A percentile compares a stretch with the other conserved stretches of the same genome.
phyloP scores from a whole-genome alignment of 805 yeast species.

The Tetrapisispora arboricola region DNA sequence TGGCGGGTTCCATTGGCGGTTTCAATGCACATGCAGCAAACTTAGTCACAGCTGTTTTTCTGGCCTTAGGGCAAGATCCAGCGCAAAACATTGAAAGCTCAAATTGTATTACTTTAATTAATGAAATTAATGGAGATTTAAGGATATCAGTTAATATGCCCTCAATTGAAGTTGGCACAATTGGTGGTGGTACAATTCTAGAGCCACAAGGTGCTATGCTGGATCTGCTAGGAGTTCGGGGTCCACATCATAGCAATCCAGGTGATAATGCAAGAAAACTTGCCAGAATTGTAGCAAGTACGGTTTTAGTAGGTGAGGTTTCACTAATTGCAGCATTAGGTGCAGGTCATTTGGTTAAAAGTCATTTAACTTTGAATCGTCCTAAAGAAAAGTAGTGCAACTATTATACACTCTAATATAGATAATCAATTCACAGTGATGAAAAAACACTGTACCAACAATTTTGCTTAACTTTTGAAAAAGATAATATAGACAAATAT shows the following conservation, averaged over 20 bases:
- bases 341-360: constrained; percentile 95
- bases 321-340: constrained; percentile 93
- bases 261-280: constrained; percentile 92
- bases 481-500: too few relatives aligned
- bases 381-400: too few relatives aligned
- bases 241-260: constrained; percentile 88
- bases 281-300: constrained; percentile 86
- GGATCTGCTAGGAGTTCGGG: constrained; percentile 86
- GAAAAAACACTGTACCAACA: too few relatives aligned
- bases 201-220: constrained; percentile 97
- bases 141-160: constrained; percentile 97
- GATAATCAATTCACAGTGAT: too few relatives aligned
- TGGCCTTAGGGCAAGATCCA: constrained; percentile 98
- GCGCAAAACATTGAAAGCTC: constrained; percentile 98
- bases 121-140: constrained; percentile 69
- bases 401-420: too few relatives aligned
- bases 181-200: constrained; percentile 97
- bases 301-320: constrained; percentile 91
- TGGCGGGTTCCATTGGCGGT: constrained; percentile 98
- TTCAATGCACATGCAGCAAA: constrained; percentile 98
- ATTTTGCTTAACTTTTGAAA: too few relatives aligned
- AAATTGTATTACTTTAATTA: constrained; percentile 93
- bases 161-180: constrained; percentile 95
- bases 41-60: constrained; percentile 82
- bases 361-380: constrained; percentile 95